A percentile compares a stretch with the other conserved stretches of the same genome.
Evolutionary conservation across 352 stramenopile genomes (phyloP).

Genomic region (Phytophthora melonis): DNA sequence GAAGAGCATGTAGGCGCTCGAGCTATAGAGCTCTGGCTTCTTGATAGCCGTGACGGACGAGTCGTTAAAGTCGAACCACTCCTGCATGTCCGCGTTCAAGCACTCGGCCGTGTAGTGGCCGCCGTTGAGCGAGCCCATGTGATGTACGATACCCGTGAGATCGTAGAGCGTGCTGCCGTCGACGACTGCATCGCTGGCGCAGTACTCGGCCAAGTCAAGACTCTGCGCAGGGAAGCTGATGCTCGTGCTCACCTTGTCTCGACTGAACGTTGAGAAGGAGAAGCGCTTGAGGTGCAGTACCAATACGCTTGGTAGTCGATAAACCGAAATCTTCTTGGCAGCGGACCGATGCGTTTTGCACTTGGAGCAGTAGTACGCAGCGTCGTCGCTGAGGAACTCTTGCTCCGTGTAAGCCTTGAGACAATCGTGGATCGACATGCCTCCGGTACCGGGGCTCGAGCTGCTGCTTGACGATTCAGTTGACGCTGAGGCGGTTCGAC

Average conservation of each 20-base stretch:
- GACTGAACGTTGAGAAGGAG: slow-evolving; percentile 77
- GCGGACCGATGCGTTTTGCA: slow-evolving; percentile 78
- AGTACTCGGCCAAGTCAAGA: slow-evolving; percentile 80
- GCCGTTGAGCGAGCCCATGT: slow-evolving; percentile 79
- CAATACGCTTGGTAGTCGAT: slow-evolving; percentile 82
- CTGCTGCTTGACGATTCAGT: slow-evolving; percentile 11
- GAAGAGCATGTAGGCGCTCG: slow-evolving; percentile 86
- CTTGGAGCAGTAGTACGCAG: slow-evolving; percentile 79
- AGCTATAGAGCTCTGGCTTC: slow-evolving; percentile 68
- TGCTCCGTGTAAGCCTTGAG: slow-evolving; percentile 78
- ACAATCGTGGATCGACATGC: slow-evolving; percentile 71
- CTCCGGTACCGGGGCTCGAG: slow-evolving; percentile 4
- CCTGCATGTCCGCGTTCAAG: slow-evolving; percentile 68
- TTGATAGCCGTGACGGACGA: slow-evolving; percentile 70
- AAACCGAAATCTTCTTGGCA: slow-evolving; percentile 82
- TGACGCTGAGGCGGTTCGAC: slow-evolving; percentile 24
- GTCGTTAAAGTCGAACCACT: slow-evolving; percentile 89
- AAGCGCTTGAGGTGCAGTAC: slow-evolving; percentile 93
- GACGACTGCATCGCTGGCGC: slow-evolving; percentile 66
- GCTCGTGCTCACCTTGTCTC: slow-evolving; percentile 78
- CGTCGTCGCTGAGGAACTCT: slow-evolving; percentile 67
- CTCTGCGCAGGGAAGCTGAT: slow-evolving; percentile 68
- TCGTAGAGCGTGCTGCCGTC: slow-evolving; percentile 82
- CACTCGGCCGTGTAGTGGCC: slow-evolving; percentile 90
- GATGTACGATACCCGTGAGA: slow-evolving; percentile 80